Evolutionary conservation across 805 yeast genomes (phyloP).

Genomic region (Sugiyamaella marilandica): DNA sequence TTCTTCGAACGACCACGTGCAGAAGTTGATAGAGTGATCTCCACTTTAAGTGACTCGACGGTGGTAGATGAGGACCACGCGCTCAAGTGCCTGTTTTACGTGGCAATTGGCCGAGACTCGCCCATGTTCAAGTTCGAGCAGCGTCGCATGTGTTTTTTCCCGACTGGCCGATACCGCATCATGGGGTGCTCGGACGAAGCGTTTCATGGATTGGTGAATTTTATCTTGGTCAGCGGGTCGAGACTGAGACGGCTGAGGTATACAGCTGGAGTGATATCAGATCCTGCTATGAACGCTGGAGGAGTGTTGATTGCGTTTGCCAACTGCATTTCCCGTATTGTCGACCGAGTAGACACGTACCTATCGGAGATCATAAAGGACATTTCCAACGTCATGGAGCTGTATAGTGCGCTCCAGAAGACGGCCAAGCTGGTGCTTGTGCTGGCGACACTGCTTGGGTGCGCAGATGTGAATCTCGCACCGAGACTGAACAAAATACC

Average conservation of each 20-base stretch:
- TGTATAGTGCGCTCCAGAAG: conserved; percentile 1
- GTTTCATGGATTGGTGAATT: not conserved
- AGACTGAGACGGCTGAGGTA: conserved; percentile 11
- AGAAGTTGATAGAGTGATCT: not conserved
- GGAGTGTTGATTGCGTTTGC: conserved; percentile 15
- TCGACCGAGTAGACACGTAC: conserved; percentile 3
- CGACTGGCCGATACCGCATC: not conserved
- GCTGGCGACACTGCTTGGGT: conserved; percentile 15
- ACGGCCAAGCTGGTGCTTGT: conserved; percentile 1
- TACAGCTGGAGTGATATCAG: conserved; percentile 3
- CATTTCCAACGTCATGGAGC: not conserved
- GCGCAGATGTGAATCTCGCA: conserved; percentile 12
- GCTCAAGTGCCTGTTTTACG: not conserved
- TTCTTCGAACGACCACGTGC: not conserved
- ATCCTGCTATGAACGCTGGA: not conserved
- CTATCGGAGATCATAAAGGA: not conserved
- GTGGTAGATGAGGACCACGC: not conserved
- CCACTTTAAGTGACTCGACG: not conserved
- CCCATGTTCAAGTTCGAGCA: conserved; percentile 8
- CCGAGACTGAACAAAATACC: conserved; percentile 10
- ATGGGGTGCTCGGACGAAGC: conserved; percentile 4
- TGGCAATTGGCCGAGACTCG: conserved; percentile 9
- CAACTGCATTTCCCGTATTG: conserved; percentile 13
- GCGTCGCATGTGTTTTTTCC: conserved; percentile 3
- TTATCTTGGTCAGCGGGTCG: conserved; percentile 11